A percentile compares a stretch with the other conserved stretches of the same genome.
Conservation (phyloP, 441 rosid genomes). For the Mallotus repandus region DNA sequence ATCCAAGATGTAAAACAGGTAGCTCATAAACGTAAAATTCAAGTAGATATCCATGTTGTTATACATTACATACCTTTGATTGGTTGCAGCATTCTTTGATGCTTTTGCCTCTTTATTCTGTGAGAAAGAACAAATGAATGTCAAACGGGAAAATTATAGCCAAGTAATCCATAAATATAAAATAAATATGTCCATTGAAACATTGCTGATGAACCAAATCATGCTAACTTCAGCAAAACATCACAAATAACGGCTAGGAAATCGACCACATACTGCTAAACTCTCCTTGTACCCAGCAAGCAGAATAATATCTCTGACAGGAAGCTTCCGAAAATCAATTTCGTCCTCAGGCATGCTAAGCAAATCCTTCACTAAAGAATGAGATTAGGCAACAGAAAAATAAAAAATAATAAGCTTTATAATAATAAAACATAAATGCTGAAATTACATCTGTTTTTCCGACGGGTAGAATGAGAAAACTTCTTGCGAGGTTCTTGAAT, state of each 20-base stretch:
- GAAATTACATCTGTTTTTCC: conserved; percentile 53
- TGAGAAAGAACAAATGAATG: conserved; percentile 17
- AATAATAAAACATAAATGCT: conserved; percentile 9
- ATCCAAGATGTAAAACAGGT: not conserved
- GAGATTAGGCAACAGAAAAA: conserved; percentile 10
- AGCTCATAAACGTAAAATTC: not conserved
- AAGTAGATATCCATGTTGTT: not conserved
- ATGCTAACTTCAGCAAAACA: not conserved
- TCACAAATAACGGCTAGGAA: conserved; percentile 6
- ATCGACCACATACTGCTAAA: conserved; percentile 42
- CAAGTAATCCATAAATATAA: not conserved
- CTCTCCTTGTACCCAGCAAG: conserved; percentile 67
- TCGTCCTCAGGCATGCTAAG: conserved; percentile 80
- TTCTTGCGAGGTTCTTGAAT: conserved; percentile 49
- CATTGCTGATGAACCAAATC: conserved; percentile 7
- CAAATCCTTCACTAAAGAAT: conserved; percentile 56
- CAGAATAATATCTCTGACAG: conserved; percentile 68
- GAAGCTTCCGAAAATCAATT: conserved; percentile 50
- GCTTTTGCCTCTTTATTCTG: conserved; percentile 67
- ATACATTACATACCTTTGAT: conserved; percentile 47
- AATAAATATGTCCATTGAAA: not conserved
- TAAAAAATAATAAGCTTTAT: not conserved
- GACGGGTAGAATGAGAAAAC: conserved; percentile 73
- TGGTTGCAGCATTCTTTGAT: conserved; percentile 28
- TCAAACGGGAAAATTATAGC: conserved; percentile 9